Evolutionary conservation across 2,329 filamentous ascomycete species (phyloP).

Genomic region (Periconia sp.): DNA sequence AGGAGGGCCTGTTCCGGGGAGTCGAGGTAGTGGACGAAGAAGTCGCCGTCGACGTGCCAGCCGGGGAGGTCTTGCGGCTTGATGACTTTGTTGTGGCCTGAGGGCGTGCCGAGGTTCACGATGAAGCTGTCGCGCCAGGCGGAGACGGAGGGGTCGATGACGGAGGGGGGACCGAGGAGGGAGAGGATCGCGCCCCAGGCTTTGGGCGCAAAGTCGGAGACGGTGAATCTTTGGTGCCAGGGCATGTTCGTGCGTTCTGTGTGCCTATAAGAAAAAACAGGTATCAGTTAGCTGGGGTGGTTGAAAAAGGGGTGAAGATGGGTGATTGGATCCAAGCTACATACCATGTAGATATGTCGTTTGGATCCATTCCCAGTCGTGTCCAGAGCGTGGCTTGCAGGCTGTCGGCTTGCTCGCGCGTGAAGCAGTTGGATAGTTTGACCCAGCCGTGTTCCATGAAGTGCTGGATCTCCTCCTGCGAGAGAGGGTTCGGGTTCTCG

Average conservation of each 20-base stretch:
- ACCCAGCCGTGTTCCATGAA: slow-evolving; percentile 61
- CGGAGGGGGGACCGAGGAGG: slow-evolving; percentile 62
- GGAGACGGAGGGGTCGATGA: slow-evolving; percentile 44
- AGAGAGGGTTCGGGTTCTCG: slow-evolving; percentile 38
- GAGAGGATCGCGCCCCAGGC: slow-evolving; percentile 69
- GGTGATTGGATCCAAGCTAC: slow-evolving; percentile 1
- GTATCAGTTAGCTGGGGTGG: neutral
- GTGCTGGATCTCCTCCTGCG: slow-evolving; percentile 52
- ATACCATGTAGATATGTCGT: slow-evolving; percentile 68
- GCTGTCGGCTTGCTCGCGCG: slow-evolving; percentile 49
- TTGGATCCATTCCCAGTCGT: slow-evolving; percentile 64
- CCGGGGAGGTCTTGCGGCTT: slow-evolving; percentile 56
- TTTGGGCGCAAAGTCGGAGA: slow-evolving; percentile 61
- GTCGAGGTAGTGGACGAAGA: slow-evolving; percentile 72
- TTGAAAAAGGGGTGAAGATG: neutral
- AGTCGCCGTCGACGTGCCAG: slow-evolving; percentile 74
- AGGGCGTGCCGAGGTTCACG: slow-evolving; percentile 64
- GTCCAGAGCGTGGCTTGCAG: slow-evolving; percentile 61
- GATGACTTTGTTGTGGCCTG: slow-evolving; percentile 53
- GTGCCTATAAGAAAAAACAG: slow-evolving; percentile 29
- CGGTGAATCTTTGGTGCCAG: slow-evolving; percentile 56
- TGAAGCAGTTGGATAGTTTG: slow-evolving; percentile 57
- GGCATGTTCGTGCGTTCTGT: slow-evolving; percentile 66
- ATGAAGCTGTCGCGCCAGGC: slow-evolving; percentile 70
- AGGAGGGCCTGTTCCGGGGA: slow-evolving; percentile 69